Conservation (phyloP, 2,329 filamentous ascomycete species). For the Fusarium chuoi region DNA sequence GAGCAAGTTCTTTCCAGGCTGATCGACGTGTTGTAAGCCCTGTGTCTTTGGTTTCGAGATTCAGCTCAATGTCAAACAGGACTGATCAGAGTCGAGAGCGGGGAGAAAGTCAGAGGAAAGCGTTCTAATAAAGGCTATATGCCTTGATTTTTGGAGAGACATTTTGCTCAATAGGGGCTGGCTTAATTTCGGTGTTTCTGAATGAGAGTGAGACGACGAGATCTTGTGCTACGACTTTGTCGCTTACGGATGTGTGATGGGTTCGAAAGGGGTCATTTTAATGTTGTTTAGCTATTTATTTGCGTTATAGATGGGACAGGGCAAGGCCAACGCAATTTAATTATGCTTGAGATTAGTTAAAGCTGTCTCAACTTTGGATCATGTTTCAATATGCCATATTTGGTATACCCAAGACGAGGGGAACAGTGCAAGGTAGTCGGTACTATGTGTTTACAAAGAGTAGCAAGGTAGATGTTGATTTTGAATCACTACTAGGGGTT, state of each 20-base stretch:
- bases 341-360: background rate
- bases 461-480: background rate
- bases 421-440: background rate
- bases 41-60: slow-evolving; percentile 13
- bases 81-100: background rate
- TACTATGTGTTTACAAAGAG: background rate
- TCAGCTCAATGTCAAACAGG: slow-evolving; percentile 15
- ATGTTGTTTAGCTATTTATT: background rate
- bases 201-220: slow-evolving; percentile 1
- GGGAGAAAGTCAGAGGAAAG: background rate
- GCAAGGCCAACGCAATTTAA: background rate
- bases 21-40: slow-evolving; percentile 11
- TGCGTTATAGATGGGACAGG: background rate
- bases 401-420: too few species aligned
- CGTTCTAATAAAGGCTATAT: background rate
- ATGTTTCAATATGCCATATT: background rate
- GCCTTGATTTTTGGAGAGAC: background rate
- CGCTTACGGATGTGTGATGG: background rate
- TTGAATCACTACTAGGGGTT: background rate
- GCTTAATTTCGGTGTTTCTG: slow-evolving; percentile 20
- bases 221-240: slow-evolving; percentile 16
- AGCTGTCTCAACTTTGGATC: background rate
- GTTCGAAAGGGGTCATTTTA: background rate
- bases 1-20: background rate
- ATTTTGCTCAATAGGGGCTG: slow-evolving; percentile 1